A percentile compares a stretch with the other conserved stretches of the same genome.
Evolutionary conservation across 176 grass and related monocot genomes (phyloP).

Genomic region (Aegilops speltoides): DNA sequence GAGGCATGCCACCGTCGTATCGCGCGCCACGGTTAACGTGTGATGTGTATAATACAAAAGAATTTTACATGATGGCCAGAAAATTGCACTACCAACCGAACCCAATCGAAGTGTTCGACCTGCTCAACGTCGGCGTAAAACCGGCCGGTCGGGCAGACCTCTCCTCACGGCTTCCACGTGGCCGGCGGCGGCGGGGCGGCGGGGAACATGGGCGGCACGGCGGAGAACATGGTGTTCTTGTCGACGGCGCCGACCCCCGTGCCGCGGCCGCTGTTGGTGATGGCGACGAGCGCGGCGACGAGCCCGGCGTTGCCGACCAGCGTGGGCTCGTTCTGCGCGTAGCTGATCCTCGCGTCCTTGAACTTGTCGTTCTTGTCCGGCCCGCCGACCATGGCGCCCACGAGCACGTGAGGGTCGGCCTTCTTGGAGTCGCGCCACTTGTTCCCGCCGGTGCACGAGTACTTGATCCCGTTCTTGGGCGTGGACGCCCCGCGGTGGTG

Average conservation of each 20-base stretch:
- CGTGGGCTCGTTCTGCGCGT: slow-evolving; percentile 82
- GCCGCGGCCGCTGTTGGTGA: slow-evolving; percentile 61
- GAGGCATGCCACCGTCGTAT: slow-evolving; percentile 10
- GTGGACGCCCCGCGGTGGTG: slow-evolving; percentile 91
- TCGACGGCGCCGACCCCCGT: slow-evolving; percentile 62
- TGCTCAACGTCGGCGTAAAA: neutral
- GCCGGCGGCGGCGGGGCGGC: slow-evolving; percentile 69
- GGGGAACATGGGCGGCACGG: slow-evolving; percentile 83
- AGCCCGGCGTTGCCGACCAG: slow-evolving; percentile 80
- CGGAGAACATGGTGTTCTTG: slow-evolving; percentile 95
- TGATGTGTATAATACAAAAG: slow-evolving; percentile 3
- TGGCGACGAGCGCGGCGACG: slow-evolving; percentile 71
- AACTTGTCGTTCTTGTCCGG: slow-evolving; percentile 72
- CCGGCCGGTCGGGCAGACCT: neutral
- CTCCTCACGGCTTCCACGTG: slow-evolving; percentile 74
- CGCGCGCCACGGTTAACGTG: slow-evolving; percentile 13
- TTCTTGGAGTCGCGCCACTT: slow-evolving; percentile 73
- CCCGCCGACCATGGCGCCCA: slow-evolving; percentile 87
- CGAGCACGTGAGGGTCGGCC: slow-evolving; percentile 69
- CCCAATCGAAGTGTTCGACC: neutral
- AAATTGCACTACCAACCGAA: slow-evolving; percentile 15
- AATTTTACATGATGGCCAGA: slow-evolving; percentile 16
- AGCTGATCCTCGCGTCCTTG: slow-evolving; percentile 53
- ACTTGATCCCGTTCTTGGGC: slow-evolving; percentile 70
- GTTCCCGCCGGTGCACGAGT: slow-evolving; percentile 73